Percentiles rank a stretch among this genome's conserved stretches.
phyloP scores from a whole-genome alignment of 2,329 filamentous ascomycete species.

The Aspergillus udagawae region DNA sequence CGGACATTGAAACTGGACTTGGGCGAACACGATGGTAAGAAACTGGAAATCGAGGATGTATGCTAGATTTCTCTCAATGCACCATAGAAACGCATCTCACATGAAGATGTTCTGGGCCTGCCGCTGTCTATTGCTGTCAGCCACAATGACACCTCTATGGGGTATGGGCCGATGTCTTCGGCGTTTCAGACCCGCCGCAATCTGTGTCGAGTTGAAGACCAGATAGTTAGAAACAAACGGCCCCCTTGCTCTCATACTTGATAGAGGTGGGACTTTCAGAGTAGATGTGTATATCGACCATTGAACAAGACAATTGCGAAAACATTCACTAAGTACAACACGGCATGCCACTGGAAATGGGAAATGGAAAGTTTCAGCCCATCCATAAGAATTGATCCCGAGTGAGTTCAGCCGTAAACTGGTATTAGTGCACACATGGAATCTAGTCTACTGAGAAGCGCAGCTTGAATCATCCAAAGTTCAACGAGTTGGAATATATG shows the following conservation, averaged over 20 bases:
- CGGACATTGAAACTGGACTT: constrained; percentile 74
- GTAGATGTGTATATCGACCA: too few relatives aligned
- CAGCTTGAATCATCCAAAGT: neutral
- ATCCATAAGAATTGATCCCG: too few relatives aligned
- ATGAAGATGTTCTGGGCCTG: neutral
- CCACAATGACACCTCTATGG: neutral
- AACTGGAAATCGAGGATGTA: constrained; percentile 65
- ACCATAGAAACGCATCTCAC: neutral
- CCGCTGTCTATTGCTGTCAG: neutral
- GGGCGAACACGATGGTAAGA: constrained; percentile 61
- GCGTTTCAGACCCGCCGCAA: neutral
- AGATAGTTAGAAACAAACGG: neutral
- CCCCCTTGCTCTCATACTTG: neutral
- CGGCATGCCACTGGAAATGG: too few relatives aligned
- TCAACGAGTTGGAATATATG: neutral
- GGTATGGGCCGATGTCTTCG: neutral
- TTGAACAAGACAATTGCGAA: too few relatives aligned
- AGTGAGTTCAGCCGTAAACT: too few relatives aligned
- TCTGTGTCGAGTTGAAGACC: neutral
- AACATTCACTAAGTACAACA: too few relatives aligned
- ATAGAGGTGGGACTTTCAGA: neutral
- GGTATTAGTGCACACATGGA: neutral
- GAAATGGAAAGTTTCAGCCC: too few relatives aligned
- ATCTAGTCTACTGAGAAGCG: neutral
- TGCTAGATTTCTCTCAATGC: constrained; percentile 49